phyloP scores from a whole-genome alignment of 2,329 filamentous ascomycete species.

The Macrophomina tecta region DNA sequence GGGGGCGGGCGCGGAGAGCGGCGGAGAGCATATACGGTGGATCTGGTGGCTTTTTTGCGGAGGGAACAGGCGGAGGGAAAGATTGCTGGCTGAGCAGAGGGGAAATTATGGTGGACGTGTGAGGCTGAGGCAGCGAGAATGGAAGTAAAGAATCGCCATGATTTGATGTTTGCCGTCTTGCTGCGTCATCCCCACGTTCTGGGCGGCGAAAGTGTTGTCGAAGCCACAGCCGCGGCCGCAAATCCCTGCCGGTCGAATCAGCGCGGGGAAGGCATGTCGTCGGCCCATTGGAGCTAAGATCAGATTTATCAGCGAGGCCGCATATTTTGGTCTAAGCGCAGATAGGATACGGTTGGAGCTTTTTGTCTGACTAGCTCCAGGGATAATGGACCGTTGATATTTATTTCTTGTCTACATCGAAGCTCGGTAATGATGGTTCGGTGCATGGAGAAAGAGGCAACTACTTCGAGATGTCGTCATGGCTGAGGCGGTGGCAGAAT shows the following conservation, averaged over 20 bases:
- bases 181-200: constrained; percentile 24
- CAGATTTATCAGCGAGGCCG: background rate
- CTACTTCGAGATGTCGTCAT: constrained; percentile 17
- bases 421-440: too few species aligned
- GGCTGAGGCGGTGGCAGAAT: constrained; percentile 2
- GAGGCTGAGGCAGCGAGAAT: background rate
- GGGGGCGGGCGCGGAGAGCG: constrained; percentile 27
- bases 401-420: background rate
- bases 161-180: constrained; percentile 7
- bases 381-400: too few species aligned
- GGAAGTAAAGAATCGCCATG: background rate
- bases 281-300: background rate
- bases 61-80: background rate
- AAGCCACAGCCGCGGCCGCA: constrained; percentile 6
- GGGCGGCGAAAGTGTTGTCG: background rate
- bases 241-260: constrained; percentile 5
- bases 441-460: background rate
- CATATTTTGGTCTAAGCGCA: background rate
- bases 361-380: too few species aligned
- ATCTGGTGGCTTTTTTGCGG: background rate
- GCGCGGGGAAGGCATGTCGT: constrained; percentile 10
- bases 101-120: background rate
- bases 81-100: background rate
- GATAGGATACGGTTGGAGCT: too few species aligned
- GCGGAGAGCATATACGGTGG: constrained; percentile 32